Conservation (phyloP, 2,329 filamentous ascomycete species). For the Cladophialophora yegresii region DNA sequence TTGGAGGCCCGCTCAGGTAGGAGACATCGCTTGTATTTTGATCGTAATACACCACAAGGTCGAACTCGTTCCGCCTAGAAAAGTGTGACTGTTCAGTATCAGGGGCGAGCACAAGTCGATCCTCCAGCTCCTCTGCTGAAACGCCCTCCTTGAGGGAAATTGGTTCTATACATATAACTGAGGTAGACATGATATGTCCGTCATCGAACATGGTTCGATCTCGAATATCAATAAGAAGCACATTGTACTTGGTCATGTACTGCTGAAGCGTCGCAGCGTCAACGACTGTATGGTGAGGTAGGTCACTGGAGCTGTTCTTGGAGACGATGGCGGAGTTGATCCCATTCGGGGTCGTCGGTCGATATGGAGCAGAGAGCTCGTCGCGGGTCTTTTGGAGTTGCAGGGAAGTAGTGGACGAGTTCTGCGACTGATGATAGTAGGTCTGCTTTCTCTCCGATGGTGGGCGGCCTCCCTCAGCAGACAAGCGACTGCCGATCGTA, state of each 20-base stretch:
- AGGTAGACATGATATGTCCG: slow-evolving; percentile 82
- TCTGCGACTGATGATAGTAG: slow-evolving; percentile 44
- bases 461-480: slow-evolving; percentile 47
- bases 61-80: slow-evolving; percentile 70
- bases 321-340: slow-evolving; percentile 43
- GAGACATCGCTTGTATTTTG: slow-evolving; percentile 61
- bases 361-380: slow-evolving; percentile 44
- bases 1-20: slow-evolving; percentile 56
- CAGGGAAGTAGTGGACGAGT: slow-evolving; percentile 41
- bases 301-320: slow-evolving; percentile 51
- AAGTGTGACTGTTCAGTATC: slow-evolving; percentile 71
- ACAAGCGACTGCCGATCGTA: slow-evolving; percentile 45
- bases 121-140: slow-evolving; percentile 63
- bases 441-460: slow-evolving; percentile 33
- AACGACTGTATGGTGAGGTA: slow-evolving; percentile 62
- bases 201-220: slow-evolving; percentile 77
- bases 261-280: slow-evolving; percentile 69
- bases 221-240: slow-evolving; percentile 85
- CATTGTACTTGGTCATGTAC: slow-evolving; percentile 65
- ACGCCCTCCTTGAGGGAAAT: slow-evolving; percentile 69
- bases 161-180: slow-evolving; percentile 88
- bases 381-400: slow-evolving; percentile 44
- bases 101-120: slow-evolving; percentile 52
- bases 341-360: slow-evolving; percentile 49
- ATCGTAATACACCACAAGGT: slow-evolving; percentile 90